These are phyloP conservation scores for Phlyctochytrium planicorne DNA, from an alignment of 192 early-diverging fungal genomes.

Conservation along the genomic window DNA sequence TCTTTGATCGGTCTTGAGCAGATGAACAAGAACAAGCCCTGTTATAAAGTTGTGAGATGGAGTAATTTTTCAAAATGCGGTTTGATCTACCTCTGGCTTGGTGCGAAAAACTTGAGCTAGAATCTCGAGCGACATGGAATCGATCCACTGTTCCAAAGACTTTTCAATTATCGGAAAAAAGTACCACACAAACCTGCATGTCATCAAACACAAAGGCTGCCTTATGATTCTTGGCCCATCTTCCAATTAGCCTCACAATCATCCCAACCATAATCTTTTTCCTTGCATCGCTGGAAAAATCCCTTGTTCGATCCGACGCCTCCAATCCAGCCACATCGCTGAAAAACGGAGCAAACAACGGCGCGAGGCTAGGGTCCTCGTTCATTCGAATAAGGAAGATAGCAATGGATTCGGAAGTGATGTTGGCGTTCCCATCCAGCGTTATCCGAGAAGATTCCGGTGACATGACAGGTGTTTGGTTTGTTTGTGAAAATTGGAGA, in stretches of 20 bases:
- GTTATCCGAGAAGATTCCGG: neutral
- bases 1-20: neutral
- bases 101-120: neutral
- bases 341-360: neutral
- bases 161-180: neutral
- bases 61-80: too few species aligned
- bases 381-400: neutral
- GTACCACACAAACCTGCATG: neutral
- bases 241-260: neutral
- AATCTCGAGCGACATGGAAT: neutral
- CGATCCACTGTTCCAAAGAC: neutral
- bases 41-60: too few species aligned
- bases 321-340: neutral
- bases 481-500: neutral
- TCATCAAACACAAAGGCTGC: neutral
- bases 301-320: neutral
- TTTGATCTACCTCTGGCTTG: neutral
- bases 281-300: neutral
- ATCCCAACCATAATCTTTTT: neutral
- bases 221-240: neutral
- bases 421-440: too few species aligned
- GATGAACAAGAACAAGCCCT: neutral
- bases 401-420: neutral
- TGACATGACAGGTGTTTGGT: neutral
- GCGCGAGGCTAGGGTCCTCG: neutral